Conservation (phyloP, 2,329 filamentous ascomycete genomes). For the Nemania serpens region DNA sequence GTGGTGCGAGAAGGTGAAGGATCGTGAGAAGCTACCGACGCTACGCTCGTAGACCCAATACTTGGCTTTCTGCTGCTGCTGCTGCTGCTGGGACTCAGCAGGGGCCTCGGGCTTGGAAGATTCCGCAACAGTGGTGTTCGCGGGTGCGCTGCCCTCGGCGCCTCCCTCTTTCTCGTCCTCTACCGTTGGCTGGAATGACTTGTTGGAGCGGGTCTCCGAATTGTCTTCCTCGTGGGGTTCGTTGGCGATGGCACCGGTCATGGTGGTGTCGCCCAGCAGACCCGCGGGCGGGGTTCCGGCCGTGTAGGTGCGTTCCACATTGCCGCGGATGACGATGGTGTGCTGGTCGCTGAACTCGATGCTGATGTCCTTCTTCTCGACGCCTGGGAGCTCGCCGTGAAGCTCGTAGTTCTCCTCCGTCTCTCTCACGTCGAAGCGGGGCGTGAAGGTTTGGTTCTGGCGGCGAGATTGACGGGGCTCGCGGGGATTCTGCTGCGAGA, state of each 20-base stretch:
- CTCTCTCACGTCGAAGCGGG: conserved; percentile 80
- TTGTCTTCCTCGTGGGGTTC: conserved; percentile 31
- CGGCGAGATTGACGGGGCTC: conserved; percentile 22
- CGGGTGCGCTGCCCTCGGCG: conserved; percentile 34
- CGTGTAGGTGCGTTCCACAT: conserved; percentile 66
- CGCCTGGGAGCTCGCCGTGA: conserved; percentile 77
- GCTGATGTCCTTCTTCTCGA: conserved; percentile 73
- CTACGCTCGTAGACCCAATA: conserved; percentile 75
- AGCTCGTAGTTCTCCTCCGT: conserved; percentile 71
- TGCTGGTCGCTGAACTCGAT: conserved; percentile 81
- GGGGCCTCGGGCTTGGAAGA: conserved; percentile 39
- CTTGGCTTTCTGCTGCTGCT: conserved; percentile 48
- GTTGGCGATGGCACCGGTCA: conserved; percentile 49
- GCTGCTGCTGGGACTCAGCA: conserved; percentile 34
- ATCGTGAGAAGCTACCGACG: conserved; percentile 69
- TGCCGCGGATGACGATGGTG: conserved; percentile 73
- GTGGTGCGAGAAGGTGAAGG: conserved; percentile 68
- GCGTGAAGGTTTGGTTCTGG: conserved; percentile 60
- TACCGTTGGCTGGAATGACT: conserved; percentile 64
- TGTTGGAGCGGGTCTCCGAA: conserved; percentile 38
- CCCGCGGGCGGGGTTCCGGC: conserved; percentile 57
- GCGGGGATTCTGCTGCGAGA: conserved; percentile 37
- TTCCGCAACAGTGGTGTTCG: conserved; percentile 40
- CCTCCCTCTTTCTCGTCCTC: conserved; percentile 59
- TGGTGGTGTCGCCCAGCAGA: conserved; percentile 49